Percentiles rank a stretch among this genome's conserved stretches.
phyloP scores from a whole-genome alignment of 352 stramenopile genomes.

The Pythium oligandrum region DNA sequence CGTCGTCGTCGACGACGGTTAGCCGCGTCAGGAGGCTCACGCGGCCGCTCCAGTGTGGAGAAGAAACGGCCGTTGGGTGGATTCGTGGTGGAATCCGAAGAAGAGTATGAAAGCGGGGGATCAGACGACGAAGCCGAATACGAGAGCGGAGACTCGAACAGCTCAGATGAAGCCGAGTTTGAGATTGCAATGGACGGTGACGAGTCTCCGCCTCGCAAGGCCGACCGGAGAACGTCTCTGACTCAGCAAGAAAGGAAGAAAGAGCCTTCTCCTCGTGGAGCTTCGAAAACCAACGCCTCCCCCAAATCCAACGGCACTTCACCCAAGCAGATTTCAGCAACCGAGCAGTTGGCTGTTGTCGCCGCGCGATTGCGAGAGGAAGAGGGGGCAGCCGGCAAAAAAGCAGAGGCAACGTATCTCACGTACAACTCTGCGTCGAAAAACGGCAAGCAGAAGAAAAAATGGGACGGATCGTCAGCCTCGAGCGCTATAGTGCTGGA shows the following conservation, averaged over 20 bases:
- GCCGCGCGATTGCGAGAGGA: neutral
- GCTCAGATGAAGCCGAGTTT: constrained; percentile 10
- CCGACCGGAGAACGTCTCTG: too few species aligned
- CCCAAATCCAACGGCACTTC: too few species aligned
- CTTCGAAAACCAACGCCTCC: too few species aligned
- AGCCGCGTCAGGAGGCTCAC: neutral
- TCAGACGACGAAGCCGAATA: neutral
- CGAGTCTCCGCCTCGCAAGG: too few species aligned
- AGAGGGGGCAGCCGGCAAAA: neutral
- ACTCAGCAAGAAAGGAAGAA: too few species aligned
- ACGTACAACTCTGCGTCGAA: neutral
- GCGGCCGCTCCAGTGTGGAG: neutral
- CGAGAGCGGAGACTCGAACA: constrained; percentile 1
- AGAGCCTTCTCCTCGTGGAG: too few species aligned
- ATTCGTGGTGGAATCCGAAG: constrained; percentile 16
- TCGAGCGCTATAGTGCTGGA: constrained; percentile 4
- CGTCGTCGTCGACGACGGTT: neutral
- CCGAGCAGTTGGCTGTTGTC: neutral
- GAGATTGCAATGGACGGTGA: neutral
- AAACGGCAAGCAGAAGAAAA: neutral
- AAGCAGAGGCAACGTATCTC: neutral
- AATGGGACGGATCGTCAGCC: neutral
- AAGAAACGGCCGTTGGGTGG: constrained; percentile 10
- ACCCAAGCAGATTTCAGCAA: neutral
- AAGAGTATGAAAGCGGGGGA: constrained; percentile 10